These are phyloP conservation scores for Metroxylon sagu DNA, from an alignment of 176 grass and related monocot species.

Conservation along the genomic window DNA sequence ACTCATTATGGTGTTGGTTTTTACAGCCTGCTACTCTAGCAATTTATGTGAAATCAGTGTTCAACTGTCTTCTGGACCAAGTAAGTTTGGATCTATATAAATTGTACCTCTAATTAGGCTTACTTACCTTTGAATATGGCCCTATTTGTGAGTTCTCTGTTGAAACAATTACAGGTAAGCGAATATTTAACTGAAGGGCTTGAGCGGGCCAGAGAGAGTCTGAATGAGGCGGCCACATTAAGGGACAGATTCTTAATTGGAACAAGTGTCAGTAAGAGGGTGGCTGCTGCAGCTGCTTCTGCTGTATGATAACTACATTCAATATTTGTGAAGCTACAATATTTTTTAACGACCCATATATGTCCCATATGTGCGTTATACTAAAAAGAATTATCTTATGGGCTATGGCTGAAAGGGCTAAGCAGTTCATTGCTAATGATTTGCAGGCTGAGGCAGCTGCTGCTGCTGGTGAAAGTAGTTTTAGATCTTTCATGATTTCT, in stretches of 20 bases:
- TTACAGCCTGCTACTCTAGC: constrained; percentile 75
- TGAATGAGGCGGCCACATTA: constrained; percentile 67
- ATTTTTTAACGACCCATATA: neutral
- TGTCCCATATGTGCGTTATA: too few species aligned
- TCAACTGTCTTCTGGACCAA: constrained; percentile 89
- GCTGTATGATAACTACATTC: constrained; percentile 40
- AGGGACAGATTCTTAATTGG: constrained; percentile 77
- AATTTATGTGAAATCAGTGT: constrained; percentile 66
- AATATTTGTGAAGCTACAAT: neutral
- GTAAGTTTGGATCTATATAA: constrained; percentile 35
- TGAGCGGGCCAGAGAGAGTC: constrained; percentile 76
- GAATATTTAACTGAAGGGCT: constrained; percentile 95
- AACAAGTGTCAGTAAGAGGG: constrained; percentile 89
- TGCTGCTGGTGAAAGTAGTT: constrained; percentile 79
- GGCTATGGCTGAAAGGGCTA: neutral
- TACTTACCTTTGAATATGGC: neutral
- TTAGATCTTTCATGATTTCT: constrained; percentile 87
- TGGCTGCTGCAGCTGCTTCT: constrained; percentile 80
- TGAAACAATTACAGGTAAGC: constrained; percentile 42
- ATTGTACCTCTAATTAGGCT: neutral
- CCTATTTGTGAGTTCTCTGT: neutral
- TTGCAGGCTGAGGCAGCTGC: constrained; percentile 83
- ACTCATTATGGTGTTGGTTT: constrained; percentile 11
- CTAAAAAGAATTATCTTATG: too few species aligned
- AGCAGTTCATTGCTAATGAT: constrained; percentile 20